Conservation (phyloP, 1,284 basidiomycete genomes). For the Entoloma clypeatum region DNA sequence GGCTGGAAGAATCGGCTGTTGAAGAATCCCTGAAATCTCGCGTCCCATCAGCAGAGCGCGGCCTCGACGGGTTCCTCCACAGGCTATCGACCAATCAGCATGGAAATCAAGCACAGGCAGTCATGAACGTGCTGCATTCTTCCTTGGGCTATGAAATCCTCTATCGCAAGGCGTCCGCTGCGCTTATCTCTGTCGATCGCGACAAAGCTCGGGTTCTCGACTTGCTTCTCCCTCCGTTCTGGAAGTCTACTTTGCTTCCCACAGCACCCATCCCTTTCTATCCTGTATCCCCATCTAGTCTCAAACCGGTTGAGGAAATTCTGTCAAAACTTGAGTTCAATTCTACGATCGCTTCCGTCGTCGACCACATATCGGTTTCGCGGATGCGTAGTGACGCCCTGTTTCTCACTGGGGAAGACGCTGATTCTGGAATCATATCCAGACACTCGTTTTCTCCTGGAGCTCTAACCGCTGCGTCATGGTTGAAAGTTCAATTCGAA, state of each 20-base stretch:
- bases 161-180: conserved; percentile 38
- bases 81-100: conserved; percentile 18
- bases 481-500: conserved; percentile 73
- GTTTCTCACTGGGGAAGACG: conserved; percentile 81
- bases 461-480: conserved; percentile 64
- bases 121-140: conserved; percentile 24
- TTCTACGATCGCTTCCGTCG: conserved; percentile 55
- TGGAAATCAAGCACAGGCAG: conserved; percentile 24
- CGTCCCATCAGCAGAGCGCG: conserved; percentile 20
- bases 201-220: conserved; percentile 40
- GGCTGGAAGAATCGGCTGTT: conserved; percentile 54
- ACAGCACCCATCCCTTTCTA: conserved; percentile 40
- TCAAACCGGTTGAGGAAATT: conserved; percentile 47
- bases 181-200: conserved; percentile 43
- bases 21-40: conserved; percentile 38
- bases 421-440: conserved; percentile 57
- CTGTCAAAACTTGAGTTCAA: conserved; percentile 52
- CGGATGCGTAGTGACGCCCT: conserved; percentile 69
- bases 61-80: conserved; percentile 17
- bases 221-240: conserved; percentile 53
- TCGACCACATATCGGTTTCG: conserved; percentile 58
- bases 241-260: conserved; percentile 56
- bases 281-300: conserved; percentile 50
- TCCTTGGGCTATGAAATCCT: conserved; percentile 30
- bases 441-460: conserved; percentile 78